Percentiles rank a stretch among this genome's conserved stretches.
These are phyloP conservation scores for Trichoderma reesei DNA, from an alignment of 495 filamentous ascomycete genomes.

Conservation along the genomic window DNA sequence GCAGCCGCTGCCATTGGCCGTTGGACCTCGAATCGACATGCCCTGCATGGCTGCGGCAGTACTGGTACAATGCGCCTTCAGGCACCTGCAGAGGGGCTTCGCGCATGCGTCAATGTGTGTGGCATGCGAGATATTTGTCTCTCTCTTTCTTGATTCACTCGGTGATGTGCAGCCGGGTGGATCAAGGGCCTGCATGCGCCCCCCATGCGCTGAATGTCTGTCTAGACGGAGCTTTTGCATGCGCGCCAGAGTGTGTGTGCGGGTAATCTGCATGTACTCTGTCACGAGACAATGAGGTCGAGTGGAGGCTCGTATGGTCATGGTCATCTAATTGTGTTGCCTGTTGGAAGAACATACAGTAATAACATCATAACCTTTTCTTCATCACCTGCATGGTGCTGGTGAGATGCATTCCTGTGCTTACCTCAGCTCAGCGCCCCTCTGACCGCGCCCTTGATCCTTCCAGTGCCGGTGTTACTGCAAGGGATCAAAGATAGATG, in stretches of 20 bases:
- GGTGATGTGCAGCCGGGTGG: background rate
- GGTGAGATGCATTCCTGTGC: background rate
- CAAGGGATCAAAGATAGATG: background rate
- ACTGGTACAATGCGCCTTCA: background rate
- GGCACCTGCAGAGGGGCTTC: background rate
- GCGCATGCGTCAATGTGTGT: background rate
- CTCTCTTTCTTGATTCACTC: background rate
- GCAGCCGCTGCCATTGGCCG: background rate
- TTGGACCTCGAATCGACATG: background rate
- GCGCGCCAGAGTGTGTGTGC: background rate
- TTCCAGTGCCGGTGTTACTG: too few species aligned
- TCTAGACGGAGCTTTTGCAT: too few species aligned
- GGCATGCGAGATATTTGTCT: slow-evolving; percentile 4
- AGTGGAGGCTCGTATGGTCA: background rate
- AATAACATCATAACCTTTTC: too few species aligned
- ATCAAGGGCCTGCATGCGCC: background rate
- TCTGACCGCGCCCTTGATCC: background rate
- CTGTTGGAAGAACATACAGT: background rate
- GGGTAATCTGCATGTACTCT: background rate
- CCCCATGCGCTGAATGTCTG: too few species aligned
- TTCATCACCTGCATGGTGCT: background rate
- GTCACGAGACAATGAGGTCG: background rate
- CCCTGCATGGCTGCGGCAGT: background rate
- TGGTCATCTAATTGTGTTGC: background rate
- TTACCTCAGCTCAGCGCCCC: background rate